Base-by-base conservation (phyloP, 306 rosid genomes). In the Arachis hypogaea region DNA sequence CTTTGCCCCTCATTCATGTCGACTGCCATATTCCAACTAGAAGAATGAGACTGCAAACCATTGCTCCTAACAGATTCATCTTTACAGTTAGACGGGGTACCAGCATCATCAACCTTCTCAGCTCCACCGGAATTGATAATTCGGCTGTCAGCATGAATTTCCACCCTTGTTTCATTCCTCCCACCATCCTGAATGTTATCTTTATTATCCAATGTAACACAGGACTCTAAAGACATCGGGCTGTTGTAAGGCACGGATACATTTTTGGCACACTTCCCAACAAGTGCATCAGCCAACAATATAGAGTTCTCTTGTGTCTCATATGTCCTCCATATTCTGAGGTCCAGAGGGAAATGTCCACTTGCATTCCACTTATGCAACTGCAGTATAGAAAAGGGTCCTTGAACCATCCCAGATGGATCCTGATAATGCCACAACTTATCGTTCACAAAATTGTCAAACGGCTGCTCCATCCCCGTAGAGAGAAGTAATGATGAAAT, bases 351-450 rank as follows among this genome's bases (percentile, higher is more conserved):
- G 75, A 93, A 86, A 71, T 51, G 77, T 61, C 88, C 86, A 71
- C 63, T 66, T 42, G 68, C 66, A 59, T 33, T 78, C 98, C 93
- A 93, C 78, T 86, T 86, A 30, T 80, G 86, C 76, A 93, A 66
- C 71, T 88, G 91, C 60, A 40, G 14, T 81, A 88, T 70, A 73
- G 89, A 72, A 80, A 87, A 88, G 66, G 96, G 98, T 50, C 98
- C 98, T 63, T 86, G 96, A 84, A 85, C 71, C 78, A 80, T 87
- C 76, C 96, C 98, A 57, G 85, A 47, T 14, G 93, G 93, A 77
- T 93, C 98, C 71, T 59, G 90, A 76, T 93, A 93, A 81, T 83
- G 88, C 98, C 98, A 93, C 14, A 78, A 66, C 76, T 65, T 82
- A 46, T 83, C 85, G 40, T 77, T 57, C 64, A 73, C 77, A 73